A percentile compares a stretch with the other conserved stretches of the same genome.
These are phyloP conservation scores for Colletotrichum musae DNA, from an alignment of 2,329 filamentous ascomycete species.

Conservation along the genomic window DNA sequence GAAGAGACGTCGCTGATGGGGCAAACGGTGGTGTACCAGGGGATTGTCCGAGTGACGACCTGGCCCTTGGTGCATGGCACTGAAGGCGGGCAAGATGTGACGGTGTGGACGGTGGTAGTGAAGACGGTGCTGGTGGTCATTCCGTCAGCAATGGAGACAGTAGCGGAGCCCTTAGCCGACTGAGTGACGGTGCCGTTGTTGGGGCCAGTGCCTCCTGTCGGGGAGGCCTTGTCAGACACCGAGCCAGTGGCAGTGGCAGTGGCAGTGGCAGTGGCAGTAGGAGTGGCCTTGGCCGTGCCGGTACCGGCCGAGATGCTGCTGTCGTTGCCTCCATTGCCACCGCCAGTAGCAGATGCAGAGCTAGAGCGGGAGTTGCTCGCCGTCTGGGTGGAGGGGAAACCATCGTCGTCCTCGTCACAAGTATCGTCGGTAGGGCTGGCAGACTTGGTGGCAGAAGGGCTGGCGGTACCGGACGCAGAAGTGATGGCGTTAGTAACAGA, in stretches of 20 bases:
- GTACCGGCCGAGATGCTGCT: constrained; percentile 24
- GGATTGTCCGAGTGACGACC: constrained; percentile 54
- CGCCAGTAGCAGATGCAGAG: constrained; percentile 29
- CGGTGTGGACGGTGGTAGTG: constrained; percentile 51
- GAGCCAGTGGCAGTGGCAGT: constrained; percentile 17
- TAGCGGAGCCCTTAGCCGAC: not conserved
- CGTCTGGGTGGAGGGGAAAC: constrained; percentile 3
- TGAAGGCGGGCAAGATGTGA: constrained; percentile 63
- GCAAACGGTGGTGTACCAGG: constrained; percentile 58
- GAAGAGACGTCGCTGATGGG: constrained; percentile 49
- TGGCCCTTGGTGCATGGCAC: constrained; percentile 50
- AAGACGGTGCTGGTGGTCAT: constrained; percentile 50
- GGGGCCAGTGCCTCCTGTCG: constrained; percentile 19
- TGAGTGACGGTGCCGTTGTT: constrained; percentile 1
- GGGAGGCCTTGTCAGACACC: constrained; percentile 3
- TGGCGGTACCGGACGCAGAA: constrained; percentile 4
- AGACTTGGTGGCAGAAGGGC: constrained; percentile 26
- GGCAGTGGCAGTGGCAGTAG: not conserved
- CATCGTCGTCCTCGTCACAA: constrained; percentile 39
- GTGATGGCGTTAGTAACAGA: constrained; percentile 1
- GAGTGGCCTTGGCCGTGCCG: not conserved
- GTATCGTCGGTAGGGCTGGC: constrained; percentile 23
- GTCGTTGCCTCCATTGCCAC: constrained; percentile 5
- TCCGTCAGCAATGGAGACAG: constrained; percentile 9
- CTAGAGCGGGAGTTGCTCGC: constrained; percentile 6